A percentile compares a stretch with the other conserved stretches of the same genome.
Evolutionary conservation across 2,329 filamentous ascomycete genomes (phyloP).

Genomic region (Aureobasidium sp.): DNA sequence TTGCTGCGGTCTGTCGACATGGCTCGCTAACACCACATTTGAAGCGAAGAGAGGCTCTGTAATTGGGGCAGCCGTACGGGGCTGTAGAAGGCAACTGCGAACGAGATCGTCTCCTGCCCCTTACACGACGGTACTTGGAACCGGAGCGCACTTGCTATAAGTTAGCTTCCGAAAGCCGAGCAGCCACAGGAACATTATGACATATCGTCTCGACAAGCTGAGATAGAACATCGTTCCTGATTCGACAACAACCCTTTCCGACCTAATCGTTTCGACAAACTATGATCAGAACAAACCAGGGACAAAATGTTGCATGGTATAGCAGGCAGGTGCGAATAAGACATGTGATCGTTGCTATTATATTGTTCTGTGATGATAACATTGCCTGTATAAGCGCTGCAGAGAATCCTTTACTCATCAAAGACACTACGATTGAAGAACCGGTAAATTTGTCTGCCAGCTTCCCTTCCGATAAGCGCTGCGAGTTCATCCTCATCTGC

Average conservation of each 20-base stretch:
- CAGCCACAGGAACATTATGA: not conserved
- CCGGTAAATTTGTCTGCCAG: constrained; percentile 62
- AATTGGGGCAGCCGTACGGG: too few species aligned
- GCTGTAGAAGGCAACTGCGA: not conserved
- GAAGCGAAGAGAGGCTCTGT: too few species aligned
- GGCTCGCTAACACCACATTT: too few species aligned
- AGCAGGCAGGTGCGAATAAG: not conserved
- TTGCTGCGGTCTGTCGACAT: too few species aligned
- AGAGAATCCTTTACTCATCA: constrained; percentile 27
- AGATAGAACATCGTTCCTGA: not conserved
- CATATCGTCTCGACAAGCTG: not conserved
- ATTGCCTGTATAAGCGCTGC: not conserved
- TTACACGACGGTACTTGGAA: not conserved
- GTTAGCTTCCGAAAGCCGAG: not conserved
- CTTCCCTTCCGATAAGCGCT: constrained; percentile 66
- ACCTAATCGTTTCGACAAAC: not conserved
- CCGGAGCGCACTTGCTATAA: not conserved
- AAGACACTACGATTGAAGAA: constrained; percentile 69
- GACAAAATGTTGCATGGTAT: not conserved
- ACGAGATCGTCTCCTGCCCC: not conserved
- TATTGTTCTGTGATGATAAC: not conserved
- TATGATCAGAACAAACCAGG: not conserved
- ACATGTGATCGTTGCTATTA: not conserved
- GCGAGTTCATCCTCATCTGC: constrained; percentile 67
- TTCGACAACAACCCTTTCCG: not conserved